phyloP scores from a whole-genome alignment of 208 protist genomes.

The Herpetomonas tarakana region DNA sequence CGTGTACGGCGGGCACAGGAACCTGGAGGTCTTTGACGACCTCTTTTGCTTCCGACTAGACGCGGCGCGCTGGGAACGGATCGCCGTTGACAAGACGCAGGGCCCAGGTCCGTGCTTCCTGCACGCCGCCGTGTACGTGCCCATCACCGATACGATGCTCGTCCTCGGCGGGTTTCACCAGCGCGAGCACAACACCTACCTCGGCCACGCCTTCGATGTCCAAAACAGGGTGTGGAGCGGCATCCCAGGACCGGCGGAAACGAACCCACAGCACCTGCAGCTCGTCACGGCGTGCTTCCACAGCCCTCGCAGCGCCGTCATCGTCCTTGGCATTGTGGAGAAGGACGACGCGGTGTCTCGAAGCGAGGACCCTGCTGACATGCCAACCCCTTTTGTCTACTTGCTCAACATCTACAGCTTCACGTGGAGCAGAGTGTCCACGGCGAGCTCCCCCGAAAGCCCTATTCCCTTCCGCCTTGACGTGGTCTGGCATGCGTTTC shows the following conservation, averaged over 20 bases:
- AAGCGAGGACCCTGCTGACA: neutral
- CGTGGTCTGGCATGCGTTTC: slow-evolving; percentile 59
- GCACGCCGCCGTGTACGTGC: slow-evolving; percentile 70
- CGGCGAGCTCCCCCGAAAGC: slow-evolving; percentile 53
- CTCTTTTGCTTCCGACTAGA: slow-evolving; percentile 68
- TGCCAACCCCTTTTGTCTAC: slow-evolving; percentile 48
- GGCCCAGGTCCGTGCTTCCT: slow-evolving; percentile 80
- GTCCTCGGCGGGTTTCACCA: slow-evolving; percentile 87
- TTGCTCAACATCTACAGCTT: slow-evolving; percentile 68
- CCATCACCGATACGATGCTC: slow-evolving; percentile 54
- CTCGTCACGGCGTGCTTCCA: slow-evolving; percentile 54
- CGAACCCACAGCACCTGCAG: slow-evolving; percentile 78
- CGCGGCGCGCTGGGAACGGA: slow-evolving; percentile 69
- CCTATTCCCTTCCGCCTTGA: slow-evolving; percentile 80
- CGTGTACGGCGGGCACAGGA: slow-evolving; percentile 75
- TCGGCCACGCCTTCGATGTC: slow-evolving; percentile 82
- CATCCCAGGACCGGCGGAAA: slow-evolving; percentile 51
- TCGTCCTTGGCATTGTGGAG: slow-evolving; percentile 69
- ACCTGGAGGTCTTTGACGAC: slow-evolving; percentile 80
- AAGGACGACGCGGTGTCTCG: slow-evolving; percentile 1
- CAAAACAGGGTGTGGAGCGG: slow-evolving; percentile 76
- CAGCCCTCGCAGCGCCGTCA: slow-evolving; percentile 28
- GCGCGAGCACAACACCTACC: slow-evolving; percentile 74
- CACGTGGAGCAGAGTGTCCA: slow-evolving; percentile 67
- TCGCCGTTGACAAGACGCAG: slow-evolving; percentile 53